Evolutionary conservation across 2,329 filamentous ascomycete species (phyloP), one percentile per base, ranked within the genome.

Genomic region (Cytospora paraplurivora): DNA sequence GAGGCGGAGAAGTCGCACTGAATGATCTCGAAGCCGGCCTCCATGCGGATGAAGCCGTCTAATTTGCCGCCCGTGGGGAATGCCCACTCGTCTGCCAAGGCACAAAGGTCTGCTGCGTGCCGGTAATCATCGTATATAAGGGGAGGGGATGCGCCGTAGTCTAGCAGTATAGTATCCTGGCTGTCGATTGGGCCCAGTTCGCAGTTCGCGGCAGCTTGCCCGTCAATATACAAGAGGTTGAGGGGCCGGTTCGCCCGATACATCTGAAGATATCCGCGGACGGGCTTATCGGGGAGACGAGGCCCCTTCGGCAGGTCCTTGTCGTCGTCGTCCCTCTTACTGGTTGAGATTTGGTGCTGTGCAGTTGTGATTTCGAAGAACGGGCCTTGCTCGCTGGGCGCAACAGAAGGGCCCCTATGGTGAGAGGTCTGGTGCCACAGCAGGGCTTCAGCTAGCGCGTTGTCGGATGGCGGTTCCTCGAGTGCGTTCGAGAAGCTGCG

Each of bases 21-120:
- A 56, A 91, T 88, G 54, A 90, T 79, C 73, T 92, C 89, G 68
- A 91, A 91, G 0, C 89, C 89, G 19, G 82, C 81, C 71, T 92
- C 89, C 81, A 87, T 87, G 17, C 88, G 82, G 3, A 91, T 73
- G 34, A 90, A 78, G 0, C 86, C 87, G 69, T 91, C 85, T 19
- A 90, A 64, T 75, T 15, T 76, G 75, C 35, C 72, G 72, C 13
- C 66, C 56, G 35, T 32, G 27, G 12, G 56, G 33, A 63, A 60
- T 12, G 82, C 83, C 87, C 72, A 85, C 60, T 69, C 73, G 64
- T 49, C 72, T 6, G 83, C 79, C 5, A 88, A 68, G 0, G 79
- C 73, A 71, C 89, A 92, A 1, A 90, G 73, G 0, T 78, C 76
- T 1, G 69, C 52, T 0, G 86, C 88, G 5, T 88, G 83, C 1